These are phyloP conservation scores for Curvularia sp. DNA, from an alignment of 2,329 filamentous ascomycete genomes.

Conservation along the genomic window DNA sequence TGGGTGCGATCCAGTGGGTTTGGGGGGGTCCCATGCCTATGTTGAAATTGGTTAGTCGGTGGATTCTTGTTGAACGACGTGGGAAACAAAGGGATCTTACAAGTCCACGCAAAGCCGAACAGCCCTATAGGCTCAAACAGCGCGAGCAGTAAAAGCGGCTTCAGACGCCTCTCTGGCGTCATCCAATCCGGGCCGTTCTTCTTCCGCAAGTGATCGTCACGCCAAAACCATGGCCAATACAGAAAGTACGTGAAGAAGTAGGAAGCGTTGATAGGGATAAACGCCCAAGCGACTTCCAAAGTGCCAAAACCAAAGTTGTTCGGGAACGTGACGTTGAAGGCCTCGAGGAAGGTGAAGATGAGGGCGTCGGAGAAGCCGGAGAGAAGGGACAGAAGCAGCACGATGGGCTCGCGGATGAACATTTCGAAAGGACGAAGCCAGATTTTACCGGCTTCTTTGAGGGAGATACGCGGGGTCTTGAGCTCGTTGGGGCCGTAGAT, in stretches of 20 bases:
- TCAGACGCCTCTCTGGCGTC: conserved; percentile 67
- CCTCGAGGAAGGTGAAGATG: conserved; percentile 79
- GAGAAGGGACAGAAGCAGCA: conserved; percentile 72
- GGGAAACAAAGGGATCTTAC: conserved; percentile 27
- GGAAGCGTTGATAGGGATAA: conserved; percentile 60
- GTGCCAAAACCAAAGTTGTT: conserved; percentile 68
- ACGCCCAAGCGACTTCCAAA: conserved; percentile 64
- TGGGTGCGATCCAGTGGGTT: conserved; percentile 71
- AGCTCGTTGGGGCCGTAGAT: conserved; percentile 78
- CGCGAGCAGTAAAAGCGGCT: conserved; percentile 66
- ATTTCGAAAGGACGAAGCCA: conserved; percentile 66
- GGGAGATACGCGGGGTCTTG: conserved; percentile 33
- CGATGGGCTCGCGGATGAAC: conserved; percentile 77
- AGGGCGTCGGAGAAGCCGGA: conserved; percentile 77
- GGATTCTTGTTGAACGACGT: background rate
- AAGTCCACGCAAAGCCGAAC: conserved; percentile 73
- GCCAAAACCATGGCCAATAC: conserved; percentile 60
- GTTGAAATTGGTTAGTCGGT: too few species aligned
- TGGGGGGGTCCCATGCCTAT: conserved; percentile 60
- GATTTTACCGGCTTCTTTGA: conserved; percentile 51
- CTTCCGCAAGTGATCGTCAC: conserved; percentile 50
- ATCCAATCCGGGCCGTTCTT: conserved; percentile 54
- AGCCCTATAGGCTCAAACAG: conserved; percentile 70
- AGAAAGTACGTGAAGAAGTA: conserved; percentile 68
- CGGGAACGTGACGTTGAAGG: conserved; percentile 69